Conservation (phyloP, 2,329 filamentous ascomycete genomes). For the Hymenoscyphus occultus region DNA sequence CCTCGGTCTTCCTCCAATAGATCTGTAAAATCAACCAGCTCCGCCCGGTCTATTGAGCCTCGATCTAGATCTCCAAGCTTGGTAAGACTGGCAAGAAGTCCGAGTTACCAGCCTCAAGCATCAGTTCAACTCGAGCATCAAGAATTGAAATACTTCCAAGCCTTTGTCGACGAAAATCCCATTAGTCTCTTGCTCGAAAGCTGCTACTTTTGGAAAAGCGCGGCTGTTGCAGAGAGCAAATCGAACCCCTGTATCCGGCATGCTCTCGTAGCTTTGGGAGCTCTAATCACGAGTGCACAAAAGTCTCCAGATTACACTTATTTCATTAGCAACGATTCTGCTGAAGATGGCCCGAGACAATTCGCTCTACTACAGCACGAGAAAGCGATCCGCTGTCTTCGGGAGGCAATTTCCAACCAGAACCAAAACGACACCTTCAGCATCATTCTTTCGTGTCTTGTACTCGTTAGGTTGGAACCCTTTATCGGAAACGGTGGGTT, state of each 20-base stretch:
- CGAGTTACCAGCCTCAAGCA: constrained; percentile 7
- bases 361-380: constrained; percentile 31
- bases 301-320: constrained; percentile 17
- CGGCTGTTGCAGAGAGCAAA: constrained; percentile 24
- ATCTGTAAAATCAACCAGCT: constrained; percentile 6
- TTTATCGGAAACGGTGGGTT: constrained; percentile 46
- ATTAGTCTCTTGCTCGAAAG: constrained; percentile 14
- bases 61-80: constrained; percentile 16
- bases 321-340: constrained; percentile 18
- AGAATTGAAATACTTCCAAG: constrained; percentile 29
- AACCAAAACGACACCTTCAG: constrained; percentile 10
- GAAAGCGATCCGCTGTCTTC: constrained; percentile 28
- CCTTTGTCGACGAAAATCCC: constrained; percentile 25
- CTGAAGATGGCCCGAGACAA: constrained; percentile 24
- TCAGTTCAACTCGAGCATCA: constrained; percentile 15
- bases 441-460: constrained; percentile 26
- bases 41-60: constrained; percentile 10
- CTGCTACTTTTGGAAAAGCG: constrained; percentile 46
- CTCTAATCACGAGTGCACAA: constrained; percentile 23
- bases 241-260: constrained; percentile 26
- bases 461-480: constrained; percentile 30
- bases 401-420: constrained; percentile 20
- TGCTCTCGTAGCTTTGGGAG: constrained; percentile 30
- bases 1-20: constrained; percentile 12
- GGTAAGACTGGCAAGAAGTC: constrained; percentile 7